phyloP scores from a whole-genome alignment of 176 grass and related monocot genomes.

The Melocanna baccifera region DNA sequence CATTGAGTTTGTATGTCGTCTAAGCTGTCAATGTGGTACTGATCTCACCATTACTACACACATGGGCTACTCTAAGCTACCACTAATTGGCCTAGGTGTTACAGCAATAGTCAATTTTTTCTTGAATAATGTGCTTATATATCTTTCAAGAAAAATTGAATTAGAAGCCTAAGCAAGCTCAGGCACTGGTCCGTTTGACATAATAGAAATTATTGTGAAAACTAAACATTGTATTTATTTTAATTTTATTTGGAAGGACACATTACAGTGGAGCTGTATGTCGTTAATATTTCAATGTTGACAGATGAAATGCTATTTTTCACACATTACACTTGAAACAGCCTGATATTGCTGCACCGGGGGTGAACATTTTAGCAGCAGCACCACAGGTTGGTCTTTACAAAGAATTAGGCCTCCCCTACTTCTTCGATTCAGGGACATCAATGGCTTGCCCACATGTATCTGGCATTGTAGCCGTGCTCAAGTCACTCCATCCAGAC shows the following conservation, averaged over 20 bases:
- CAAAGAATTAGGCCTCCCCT: neutral
- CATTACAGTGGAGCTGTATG: neutral
- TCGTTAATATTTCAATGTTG: neutral
- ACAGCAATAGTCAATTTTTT: too few species aligned
- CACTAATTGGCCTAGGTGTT: too few species aligned
- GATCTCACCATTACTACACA: too few species aligned
- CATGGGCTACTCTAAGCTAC: too few species aligned
- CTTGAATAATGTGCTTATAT: too few species aligned
- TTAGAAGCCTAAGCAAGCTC: too few species aligned
- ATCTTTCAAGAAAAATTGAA: too few species aligned
- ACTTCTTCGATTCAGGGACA: conserved; percentile 38
- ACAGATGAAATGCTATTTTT: neutral
- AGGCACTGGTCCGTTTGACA: too few species aligned
- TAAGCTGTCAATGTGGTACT: too few species aligned
- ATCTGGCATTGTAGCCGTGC: conserved; percentile 47
- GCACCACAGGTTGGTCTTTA: conserved; percentile 2
- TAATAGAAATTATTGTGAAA: too few species aligned
- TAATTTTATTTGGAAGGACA: neutral
- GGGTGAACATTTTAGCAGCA: conserved; percentile 54
- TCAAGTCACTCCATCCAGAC: conserved; percentile 60
- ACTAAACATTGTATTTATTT: neutral
- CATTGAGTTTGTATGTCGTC: too few species aligned
- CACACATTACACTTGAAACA: conserved; percentile 4
- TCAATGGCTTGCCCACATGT: conserved; percentile 69
- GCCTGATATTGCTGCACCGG: conserved; percentile 70